Evolutionary conservation across 371 early-diverging fungal genomes (phyloP).

Genomic region (Phascolomyces articulosus): DNA sequence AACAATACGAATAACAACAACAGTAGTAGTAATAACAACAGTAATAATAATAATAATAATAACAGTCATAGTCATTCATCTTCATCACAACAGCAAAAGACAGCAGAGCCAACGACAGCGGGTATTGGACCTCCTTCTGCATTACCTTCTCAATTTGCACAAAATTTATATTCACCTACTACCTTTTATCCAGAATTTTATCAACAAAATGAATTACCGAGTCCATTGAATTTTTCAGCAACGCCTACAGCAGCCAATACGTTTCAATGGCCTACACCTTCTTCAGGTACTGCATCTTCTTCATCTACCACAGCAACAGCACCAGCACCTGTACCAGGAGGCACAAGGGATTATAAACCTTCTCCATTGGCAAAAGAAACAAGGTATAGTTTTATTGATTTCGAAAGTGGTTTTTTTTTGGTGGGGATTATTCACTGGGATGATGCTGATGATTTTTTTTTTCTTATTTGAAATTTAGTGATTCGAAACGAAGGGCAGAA

Average conservation of each 20-base stretch:
- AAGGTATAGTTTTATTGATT: too few species aligned
- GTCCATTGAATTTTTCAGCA: constrained; percentile 65
- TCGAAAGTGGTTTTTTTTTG: too few species aligned
- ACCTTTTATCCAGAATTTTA: constrained; percentile 81
- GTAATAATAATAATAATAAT: background rate
- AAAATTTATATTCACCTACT: constrained; percentile 77
- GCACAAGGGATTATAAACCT: constrained; percentile 7
- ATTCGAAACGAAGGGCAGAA: constrained; percentile 1
- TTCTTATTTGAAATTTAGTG: background rate
- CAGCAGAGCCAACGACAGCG: constrained; percentile 10
- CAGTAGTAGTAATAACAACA: too few species aligned
- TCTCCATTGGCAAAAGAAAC: constrained; percentile 9
- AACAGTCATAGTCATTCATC: background rate
- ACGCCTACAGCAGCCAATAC: constrained; percentile 60
- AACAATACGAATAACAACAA: background rate
- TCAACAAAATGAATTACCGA: constrained; percentile 64
- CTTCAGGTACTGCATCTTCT: constrained; percentile 1
- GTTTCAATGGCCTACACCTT: constrained; percentile 65
- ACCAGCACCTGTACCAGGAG: background rate
- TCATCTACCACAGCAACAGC: background rate
- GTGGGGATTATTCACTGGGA: too few species aligned
- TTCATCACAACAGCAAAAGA: constrained; percentile 6
- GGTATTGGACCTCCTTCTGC: constrained; percentile 50
- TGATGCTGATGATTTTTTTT: too few species aligned
- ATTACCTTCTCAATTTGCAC: constrained; percentile 75